Base-by-base conservation (phyloP, 73 alveolate genomes). In the Diophrys sp. region DNA sequence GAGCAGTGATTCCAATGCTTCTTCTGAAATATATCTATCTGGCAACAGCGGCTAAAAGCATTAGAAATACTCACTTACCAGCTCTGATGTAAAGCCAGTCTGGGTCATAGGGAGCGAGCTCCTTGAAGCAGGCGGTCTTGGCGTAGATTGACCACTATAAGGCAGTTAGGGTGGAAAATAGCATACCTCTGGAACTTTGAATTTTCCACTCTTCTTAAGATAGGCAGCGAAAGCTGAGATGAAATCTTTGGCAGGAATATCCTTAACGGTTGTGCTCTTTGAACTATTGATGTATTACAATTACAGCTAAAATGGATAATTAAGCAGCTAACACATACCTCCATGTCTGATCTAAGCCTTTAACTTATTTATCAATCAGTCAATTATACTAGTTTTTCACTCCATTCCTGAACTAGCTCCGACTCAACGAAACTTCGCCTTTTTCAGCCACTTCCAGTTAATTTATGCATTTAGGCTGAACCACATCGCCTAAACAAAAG, bases 61-160 rank as follows among this genome's bases (percentile, higher is more conserved):
- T n/a, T n/a, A n/a, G n/a, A n/a, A n/a, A n/a, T n/a, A n/a, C n/a
- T n/a, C n/a, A n/a, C n/a, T n/a, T n/a, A n/a, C n/a, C 98, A 25
- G 99, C 97, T 94, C 98, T 94, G 67, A 93, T 80, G 96, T 96
- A 96, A 53, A 96, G 90, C 97, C 98, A 96, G 92, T 96, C 99
- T 29, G 83, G 85, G 81, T 88, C 96, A 70, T 88, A 82, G 18
- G 99, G 99, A 62, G 97, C 98, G 79, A 93, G 87, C 67, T 93
- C 96, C 74, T 82, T 90, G 75, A 89, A 90, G 80, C 90, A 83
- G 33, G 95, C 96, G 72, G 98, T 90, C 93, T 95, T 96, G 70
- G 87, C 97, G 81, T 89, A 87, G 28, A 83, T 56, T 34, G 94
- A 93, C 98, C 97, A 96, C 82, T n/a, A n/a, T n/a, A n/a, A n/a